Percentiles rank a stretch among this genome's conserved stretches.
These are phyloP conservation scores for Neurospora sp. DNA, from an alignment of 2,329 filamentous ascomycete species.

Conservation along the genomic window DNA sequence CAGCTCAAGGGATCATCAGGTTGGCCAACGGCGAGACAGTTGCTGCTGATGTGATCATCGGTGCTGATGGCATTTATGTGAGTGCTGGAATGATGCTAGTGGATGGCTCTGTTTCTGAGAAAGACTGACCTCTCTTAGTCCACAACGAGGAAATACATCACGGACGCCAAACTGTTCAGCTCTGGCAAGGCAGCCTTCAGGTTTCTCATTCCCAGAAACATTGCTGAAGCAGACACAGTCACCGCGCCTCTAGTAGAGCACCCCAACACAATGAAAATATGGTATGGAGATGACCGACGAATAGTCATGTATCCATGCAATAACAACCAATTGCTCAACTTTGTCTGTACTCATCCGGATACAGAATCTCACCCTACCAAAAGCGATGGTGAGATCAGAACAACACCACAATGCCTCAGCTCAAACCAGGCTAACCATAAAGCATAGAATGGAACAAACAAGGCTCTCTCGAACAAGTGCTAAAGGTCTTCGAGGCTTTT, in stretches of 20 bases:
- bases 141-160: slow-evolving; percentile 18
- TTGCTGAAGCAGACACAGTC: slow-evolving; percentile 23
- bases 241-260: slow-evolving; percentile 23
- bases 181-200: slow-evolving; percentile 48
- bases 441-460: slow-evolving; percentile 29
- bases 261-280: slow-evolving; percentile 25
- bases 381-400: slow-evolving; percentile 20
- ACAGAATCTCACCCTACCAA: slow-evolving; percentile 25
- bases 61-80: slow-evolving; percentile 42
- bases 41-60: slow-evolving; percentile 38
- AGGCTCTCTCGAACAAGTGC: slow-evolving; percentile 26
- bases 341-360: slow-evolving; percentile 42
- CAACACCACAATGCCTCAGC: not conserved
- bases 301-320: slow-evolving; percentile 38
- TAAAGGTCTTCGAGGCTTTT: slow-evolving; percentile 32
- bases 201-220: slow-evolving; percentile 37
- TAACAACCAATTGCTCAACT: slow-evolving; percentile 34
- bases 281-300: slow-evolving; percentile 31
- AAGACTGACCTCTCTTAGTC: slow-evolving; percentile 15
- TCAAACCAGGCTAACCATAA: not conserved
- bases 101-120: slow-evolving; percentile 15
- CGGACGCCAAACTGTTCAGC: slow-evolving; percentile 25
- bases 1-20: slow-evolving; percentile 26
- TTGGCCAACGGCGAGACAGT: slow-evolving; percentile 33
- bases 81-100: not conserved